A percentile compares a stretch with the other conserved stretches of the same genome.
Conservation (phyloP, 1,139 yeast genomes). For the Geotrichum australiense region DNA sequence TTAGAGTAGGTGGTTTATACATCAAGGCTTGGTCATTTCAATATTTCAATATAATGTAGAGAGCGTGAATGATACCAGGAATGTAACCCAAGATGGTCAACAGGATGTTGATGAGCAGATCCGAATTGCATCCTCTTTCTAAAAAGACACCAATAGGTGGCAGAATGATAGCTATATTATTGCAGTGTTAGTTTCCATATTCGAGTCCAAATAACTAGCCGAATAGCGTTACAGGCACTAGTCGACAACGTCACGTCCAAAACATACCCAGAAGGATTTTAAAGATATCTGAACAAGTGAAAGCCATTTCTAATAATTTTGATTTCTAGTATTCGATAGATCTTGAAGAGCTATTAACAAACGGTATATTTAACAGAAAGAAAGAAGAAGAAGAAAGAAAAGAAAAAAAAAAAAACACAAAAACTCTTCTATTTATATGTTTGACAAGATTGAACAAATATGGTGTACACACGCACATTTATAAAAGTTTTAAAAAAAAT, state of each 20-base stretch:
- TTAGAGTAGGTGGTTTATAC: constrained; percentile 86
- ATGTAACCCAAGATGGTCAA: constrained; percentile 57
- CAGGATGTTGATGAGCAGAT: constrained; percentile 52
- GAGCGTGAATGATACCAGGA: constrained; percentile 55
- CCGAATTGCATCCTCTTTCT: constrained; percentile 55
- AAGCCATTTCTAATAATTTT: constrained; percentile 26
- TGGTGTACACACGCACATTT: not conserved
- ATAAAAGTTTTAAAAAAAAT: no score
- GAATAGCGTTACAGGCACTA: not conserved
- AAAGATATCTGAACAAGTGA: constrained; percentile 40
- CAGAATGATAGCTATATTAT: constrained; percentile 46
- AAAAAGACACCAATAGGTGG: constrained; percentile 74
- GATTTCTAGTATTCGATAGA: not conserved
- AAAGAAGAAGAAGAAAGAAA: not conserved
- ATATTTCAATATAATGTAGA: constrained; percentile 42
- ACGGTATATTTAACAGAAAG: constrained; percentile 1
- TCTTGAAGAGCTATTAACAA: not conserved
- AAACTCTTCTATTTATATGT: no score
- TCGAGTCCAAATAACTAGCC: not conserved
- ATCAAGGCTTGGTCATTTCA: constrained; percentile 4
- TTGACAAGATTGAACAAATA: no score
- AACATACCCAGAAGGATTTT: constrained; percentile 46
- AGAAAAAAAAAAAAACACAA: not conserved
- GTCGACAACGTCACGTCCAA: not conserved
- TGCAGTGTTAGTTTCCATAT: constrained; percentile 1